Evolutionary conservation across 1,284 basidiomycete species (phyloP).

Genomic region (Ganoderma resinaceum): DNA sequence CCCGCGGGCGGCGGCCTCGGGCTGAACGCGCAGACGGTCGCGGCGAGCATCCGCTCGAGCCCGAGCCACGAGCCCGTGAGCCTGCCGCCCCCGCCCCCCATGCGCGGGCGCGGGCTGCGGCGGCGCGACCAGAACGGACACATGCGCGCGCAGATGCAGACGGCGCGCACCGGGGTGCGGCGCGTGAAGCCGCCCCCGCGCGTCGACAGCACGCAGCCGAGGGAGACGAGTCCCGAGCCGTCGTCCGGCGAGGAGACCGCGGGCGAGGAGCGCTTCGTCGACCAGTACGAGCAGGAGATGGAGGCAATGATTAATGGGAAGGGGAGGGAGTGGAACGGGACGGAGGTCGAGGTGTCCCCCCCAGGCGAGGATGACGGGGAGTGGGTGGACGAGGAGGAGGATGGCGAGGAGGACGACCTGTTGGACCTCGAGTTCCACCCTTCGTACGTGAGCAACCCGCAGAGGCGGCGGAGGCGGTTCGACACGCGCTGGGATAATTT

Average conservation of each 20-base stretch:
- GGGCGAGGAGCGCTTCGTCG: constrained; percentile 58
- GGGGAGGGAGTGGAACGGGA: constrained; percentile 23
- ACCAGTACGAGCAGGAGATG: constrained; percentile 44
- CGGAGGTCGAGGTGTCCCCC: constrained; percentile 19
- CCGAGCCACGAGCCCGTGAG: constrained; percentile 76
- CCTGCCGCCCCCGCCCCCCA: constrained; percentile 53
- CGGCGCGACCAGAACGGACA: constrained; percentile 43
- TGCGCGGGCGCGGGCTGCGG: constrained; percentile 45
- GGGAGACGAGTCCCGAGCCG: constrained; percentile 79
- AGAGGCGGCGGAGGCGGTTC: constrained; percentile 73
- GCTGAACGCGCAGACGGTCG: constrained; percentile 39
- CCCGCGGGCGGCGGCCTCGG: constrained; percentile 48
- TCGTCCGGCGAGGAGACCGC: constrained; percentile 65
- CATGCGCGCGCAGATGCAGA: constrained; percentile 45
- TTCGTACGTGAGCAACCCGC: constrained; percentile 65
- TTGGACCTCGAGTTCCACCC: constrained; percentile 81
- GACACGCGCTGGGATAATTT: constrained; percentile 77
- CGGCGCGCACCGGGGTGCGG: constrained; percentile 32
- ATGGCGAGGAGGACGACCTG: constrained; percentile 71
- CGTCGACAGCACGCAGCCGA: constrained; percentile 80
- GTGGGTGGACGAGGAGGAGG: constrained; percentile 80
- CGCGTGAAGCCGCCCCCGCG: constrained; percentile 68
- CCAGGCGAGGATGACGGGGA: constrained; percentile 53
- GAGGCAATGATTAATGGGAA: constrained; percentile 39
- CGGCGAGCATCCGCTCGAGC: constrained; percentile 72